A percentile compares a stretch with the other conserved stretches of the same genome.
phyloP scores from a whole-genome alignment of 495 filamentous ascomycete species.

The Trichoderma orchidacearum region DNA sequence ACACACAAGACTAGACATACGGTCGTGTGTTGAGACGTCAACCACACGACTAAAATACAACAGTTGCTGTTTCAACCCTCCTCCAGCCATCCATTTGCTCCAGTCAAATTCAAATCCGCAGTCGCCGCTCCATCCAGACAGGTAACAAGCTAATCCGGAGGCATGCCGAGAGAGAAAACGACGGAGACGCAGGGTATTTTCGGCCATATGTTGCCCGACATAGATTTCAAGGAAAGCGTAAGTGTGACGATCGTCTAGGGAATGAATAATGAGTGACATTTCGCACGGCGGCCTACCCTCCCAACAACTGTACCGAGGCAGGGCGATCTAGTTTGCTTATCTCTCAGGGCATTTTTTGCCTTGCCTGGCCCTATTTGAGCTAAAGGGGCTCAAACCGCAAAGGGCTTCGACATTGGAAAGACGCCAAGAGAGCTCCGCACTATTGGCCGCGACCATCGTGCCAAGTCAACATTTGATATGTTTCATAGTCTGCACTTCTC shows the following conservation, averaged over 20 bases:
- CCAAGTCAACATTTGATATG: not conserved
- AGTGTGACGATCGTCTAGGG: not conserved
- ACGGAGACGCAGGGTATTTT: slow-evolving; percentile 1
- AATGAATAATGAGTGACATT: slow-evolving; percentile 1
- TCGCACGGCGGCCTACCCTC: not conserved
- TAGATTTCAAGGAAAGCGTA: slow-evolving; percentile 1
- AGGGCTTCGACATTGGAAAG: not conserved
- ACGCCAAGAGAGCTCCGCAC: not conserved
- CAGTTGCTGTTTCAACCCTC: slow-evolving; percentile 1
- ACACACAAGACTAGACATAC: slow-evolving; percentile 2
- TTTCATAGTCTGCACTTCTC: not conserved
- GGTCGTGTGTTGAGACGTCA: slow-evolving; percentile 1
- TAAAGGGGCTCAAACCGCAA: not conserved
- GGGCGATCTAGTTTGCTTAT: not conserved
- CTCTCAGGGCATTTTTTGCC: not conserved
- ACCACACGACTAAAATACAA: slow-evolving; percentile 4
- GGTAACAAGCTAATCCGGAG: not conserved
- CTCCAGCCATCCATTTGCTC: slow-evolving; percentile 1
- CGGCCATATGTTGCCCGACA: not conserved
- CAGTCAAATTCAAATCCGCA: slow-evolving; percentile 1
- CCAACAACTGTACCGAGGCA: not conserved
- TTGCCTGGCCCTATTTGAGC: not conserved
- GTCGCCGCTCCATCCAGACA: not conserved
- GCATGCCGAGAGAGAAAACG: not conserved
- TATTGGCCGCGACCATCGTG: not conserved